These are phyloP conservation scores for Pulicaria dysenterica DNA, from an alignment of 129 eudicot genomes.

Conservation along the genomic window DNA sequence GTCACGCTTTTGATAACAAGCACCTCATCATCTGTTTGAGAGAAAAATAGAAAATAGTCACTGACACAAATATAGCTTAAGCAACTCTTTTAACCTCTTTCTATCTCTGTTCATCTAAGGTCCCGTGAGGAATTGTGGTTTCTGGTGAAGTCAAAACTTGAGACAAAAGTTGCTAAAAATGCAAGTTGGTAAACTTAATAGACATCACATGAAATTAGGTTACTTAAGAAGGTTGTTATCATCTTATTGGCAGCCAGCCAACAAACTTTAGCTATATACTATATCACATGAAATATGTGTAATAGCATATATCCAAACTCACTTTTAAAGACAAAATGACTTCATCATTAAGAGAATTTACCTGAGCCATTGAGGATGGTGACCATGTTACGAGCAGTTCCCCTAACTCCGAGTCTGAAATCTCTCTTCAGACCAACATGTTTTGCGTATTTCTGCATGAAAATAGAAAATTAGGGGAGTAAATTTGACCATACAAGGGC, in stretches of 20 bases:
- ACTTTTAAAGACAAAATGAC: conserved; percentile 5
- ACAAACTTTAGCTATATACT: conserved; percentile 1
- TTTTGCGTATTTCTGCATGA: conserved; percentile 84
- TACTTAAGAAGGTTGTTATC: not conserved
- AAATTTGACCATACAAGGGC: conserved; percentile 4
- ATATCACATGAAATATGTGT: conserved; percentile 1
- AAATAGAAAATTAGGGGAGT: conserved; percentile 14
- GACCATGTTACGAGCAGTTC: conserved; percentile 96
- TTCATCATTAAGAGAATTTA: conserved; percentile 24
- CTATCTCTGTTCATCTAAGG: conserved; percentile 11
- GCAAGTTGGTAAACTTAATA: not conserved
- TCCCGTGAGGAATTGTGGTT: conserved; percentile 17
- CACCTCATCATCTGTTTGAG: conserved; percentile 73
- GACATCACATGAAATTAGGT: conserved; percentile 9
- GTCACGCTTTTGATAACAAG: conserved; percentile 93
- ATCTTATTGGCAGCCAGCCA: not conserved
- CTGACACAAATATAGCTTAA: conserved; percentile 7
- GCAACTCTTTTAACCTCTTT: not conserved
- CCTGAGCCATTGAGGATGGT: conserved; percentile 86
- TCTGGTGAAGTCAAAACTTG: conserved; percentile 2
- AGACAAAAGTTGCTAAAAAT: not conserved
- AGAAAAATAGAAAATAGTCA: conserved; percentile 23
- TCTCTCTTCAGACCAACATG: conserved; percentile 93
- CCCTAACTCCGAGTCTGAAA: conserved; percentile 95
- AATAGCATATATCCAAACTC: conserved; percentile 7